phyloP scores from a whole-genome alignment of 768 basidiomycete genomes.

The Exidia glandulosa region DNA sequence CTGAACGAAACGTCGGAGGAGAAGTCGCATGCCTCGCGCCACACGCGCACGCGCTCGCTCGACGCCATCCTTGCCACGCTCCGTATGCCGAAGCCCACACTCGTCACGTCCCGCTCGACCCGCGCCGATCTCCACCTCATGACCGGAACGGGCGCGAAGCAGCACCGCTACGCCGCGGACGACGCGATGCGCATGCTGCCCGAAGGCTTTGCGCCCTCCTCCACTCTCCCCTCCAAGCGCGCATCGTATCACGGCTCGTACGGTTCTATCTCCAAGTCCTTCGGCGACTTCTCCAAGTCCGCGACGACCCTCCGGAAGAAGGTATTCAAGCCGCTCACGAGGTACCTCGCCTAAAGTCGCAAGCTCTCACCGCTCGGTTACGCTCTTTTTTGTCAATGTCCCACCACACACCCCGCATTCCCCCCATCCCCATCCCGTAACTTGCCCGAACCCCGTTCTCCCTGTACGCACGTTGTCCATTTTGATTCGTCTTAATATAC shows the following conservation, averaged over 20 bases:
- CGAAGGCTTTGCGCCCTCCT: neutral
- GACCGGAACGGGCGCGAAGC: neutral
- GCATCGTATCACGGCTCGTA: neutral
- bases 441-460: too few species aligned
- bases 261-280: neutral
- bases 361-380: neutral
- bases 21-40: neutral
- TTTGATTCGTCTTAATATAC: conserved; percentile 67
- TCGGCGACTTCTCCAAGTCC: neutral
- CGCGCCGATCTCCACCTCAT: neutral
- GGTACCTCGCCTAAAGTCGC: neutral
- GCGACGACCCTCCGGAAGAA: neutral
- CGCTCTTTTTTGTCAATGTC: too few species aligned
- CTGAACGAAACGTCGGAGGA: neutral
- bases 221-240: too few species aligned
- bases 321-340: neutral
- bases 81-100: neutral
- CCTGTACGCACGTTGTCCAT: too few species aligned
- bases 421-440: too few species aligned
- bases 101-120: neutral
- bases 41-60: neutral
- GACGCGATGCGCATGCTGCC: neutral
- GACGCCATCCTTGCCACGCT: neutral
- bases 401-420: neutral
- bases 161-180: neutral